Base-by-base conservation (phyloP, 805 yeast genomes). In the Jamesozyma lodderae region DNA sequence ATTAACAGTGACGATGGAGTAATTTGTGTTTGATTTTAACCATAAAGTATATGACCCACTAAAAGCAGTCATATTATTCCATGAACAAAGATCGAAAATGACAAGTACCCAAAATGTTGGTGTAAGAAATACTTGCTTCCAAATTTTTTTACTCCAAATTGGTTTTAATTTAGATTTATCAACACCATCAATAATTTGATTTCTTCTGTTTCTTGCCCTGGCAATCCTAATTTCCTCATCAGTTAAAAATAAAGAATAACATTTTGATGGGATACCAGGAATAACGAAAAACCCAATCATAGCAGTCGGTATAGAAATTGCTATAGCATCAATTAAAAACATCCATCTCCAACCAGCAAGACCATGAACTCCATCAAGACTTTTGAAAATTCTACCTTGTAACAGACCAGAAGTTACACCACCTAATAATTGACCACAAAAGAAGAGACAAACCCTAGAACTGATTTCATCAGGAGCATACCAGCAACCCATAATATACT, bases 291-390 rank as follows among this genome's bases (percentile, higher is more conserved):
- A 63, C 0, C 79, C 79, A 28, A 69, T 45, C 13, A 75, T 26
- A 3, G 74, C 75, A 22, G 75, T 70, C 14, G 72, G 74, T 20
- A 76, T 45, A 14, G 72, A 55, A 52, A 62, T 43, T 49, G 64
- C 65, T 39, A 77, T 59, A 18, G 83, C 80, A 55, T 79, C 83
- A 39, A 79, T 67, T 35, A 78, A 68, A 48, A 74, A 75, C 59
- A 76, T 69, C 85, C 84, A 79, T 55, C 77, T 69, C 85, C 85
- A 79, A 16, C 77, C 72, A 5, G 68, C 65, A 20, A 69, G 51
- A 2, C 78, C 79, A 31, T 56, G 55, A 6, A 55, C 62, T 35
- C 72, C 73, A 37, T 64, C 60, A 45, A 73, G 51, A 22, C 57
- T 52, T 37, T 62, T 51, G 41, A 53, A 68, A 35, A 72, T 46